These are phyloP conservation scores for Kwoniella newhampshirensis DNA, from an alignment of 768 basidiomycete genomes.

Conservation along the genomic window DNA sequence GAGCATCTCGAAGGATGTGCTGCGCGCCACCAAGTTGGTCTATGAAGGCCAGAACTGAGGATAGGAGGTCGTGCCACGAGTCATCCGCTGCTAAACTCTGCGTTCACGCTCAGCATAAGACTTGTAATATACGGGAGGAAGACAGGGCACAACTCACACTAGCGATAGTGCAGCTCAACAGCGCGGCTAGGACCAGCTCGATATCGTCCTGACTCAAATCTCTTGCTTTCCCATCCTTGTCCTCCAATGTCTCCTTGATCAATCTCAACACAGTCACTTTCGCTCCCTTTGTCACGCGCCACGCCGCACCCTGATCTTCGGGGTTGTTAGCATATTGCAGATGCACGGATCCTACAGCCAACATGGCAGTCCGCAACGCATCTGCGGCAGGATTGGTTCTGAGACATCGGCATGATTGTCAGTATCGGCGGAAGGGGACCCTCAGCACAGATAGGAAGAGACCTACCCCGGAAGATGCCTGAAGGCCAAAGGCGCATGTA, in stretches of 20 bases:
- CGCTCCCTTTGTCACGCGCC: conserved; percentile 20
- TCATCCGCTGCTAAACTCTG: conserved; percentile 44
- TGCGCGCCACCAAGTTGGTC: conserved; percentile 37
- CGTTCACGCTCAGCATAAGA: background rate
- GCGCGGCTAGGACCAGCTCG: conserved; percentile 39
- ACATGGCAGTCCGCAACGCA: conserved; percentile 35
- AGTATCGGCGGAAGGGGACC: background rate
- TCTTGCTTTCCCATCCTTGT: conserved; percentile 4
- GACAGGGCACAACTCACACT: conserved; percentile 26
- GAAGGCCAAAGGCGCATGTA: conserved; percentile 36
- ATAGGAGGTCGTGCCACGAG: conserved; percentile 42
- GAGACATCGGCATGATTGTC: background rate
- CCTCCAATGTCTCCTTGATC: conserved; percentile 22
- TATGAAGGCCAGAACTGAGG: conserved; percentile 29
- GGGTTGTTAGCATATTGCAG: conserved; percentile 29
- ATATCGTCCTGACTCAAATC: conserved; percentile 23
- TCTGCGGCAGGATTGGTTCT: conserved; percentile 31
- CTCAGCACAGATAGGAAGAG: background rate
- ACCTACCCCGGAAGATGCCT: conserved; percentile 26
- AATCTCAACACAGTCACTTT: conserved; percentile 24
- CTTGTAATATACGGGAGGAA: background rate
- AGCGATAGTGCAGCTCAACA: conserved; percentile 41
- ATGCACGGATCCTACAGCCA: conserved; percentile 41
- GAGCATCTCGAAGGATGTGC: conserved; percentile 23
- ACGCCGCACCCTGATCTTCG: conserved; percentile 22